phyloP scores from a whole-genome alignment of 768 basidiomycete genomes.

The Boletus eberwhitei region DNA sequence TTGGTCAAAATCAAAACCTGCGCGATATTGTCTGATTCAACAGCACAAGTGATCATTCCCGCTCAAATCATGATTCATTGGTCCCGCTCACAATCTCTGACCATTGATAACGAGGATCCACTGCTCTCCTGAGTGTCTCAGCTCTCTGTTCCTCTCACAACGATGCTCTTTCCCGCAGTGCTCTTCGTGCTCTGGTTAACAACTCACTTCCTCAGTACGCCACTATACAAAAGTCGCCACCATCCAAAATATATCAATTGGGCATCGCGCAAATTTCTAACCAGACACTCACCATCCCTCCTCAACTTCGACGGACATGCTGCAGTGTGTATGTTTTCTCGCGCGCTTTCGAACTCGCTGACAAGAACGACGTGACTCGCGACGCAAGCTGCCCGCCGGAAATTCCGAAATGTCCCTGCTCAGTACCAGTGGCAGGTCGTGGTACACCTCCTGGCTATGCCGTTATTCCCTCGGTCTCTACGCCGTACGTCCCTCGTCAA shows the following conservation, averaged over 20 bases:
- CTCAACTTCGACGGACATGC: background rate
- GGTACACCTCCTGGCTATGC: slow-evolving; percentile 3
- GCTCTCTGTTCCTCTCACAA: background rate
- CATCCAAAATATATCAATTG: background rate
- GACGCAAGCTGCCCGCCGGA: slow-evolving; percentile 10
- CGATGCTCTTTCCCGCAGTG: slow-evolving; percentile 10
- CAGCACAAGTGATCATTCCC: background rate
- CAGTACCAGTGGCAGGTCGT: slow-evolving; percentile 11
- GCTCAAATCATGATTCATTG: too few species aligned
- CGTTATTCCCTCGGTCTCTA: slow-evolving; percentile 8
- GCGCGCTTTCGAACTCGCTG: background rate
- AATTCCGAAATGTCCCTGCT: slow-evolving; percentile 17
- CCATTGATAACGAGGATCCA: slow-evolving; percentile 4
- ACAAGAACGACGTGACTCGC: slow-evolving; percentile 10
- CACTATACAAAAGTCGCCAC: slow-evolving; percentile 5
- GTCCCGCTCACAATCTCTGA: slow-evolving; percentile 7
- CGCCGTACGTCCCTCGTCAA: slow-evolving; percentile 16
- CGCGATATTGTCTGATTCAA: background rate
- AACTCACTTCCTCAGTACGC: slow-evolving; percentile 5
- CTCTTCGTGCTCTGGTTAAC: slow-evolving; percentile 10
- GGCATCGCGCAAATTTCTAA: background rate
- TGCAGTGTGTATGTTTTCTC: slow-evolving; percentile 6
- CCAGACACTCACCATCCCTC: background rate
- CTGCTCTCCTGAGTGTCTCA: background rate
- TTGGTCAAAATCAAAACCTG: slow-evolving; percentile 5